These are phyloP conservation scores for Sporobolomyces pararoseus DNA, from an alignment of 768 basidiomycete species.

Conservation along the genomic window DNA sequence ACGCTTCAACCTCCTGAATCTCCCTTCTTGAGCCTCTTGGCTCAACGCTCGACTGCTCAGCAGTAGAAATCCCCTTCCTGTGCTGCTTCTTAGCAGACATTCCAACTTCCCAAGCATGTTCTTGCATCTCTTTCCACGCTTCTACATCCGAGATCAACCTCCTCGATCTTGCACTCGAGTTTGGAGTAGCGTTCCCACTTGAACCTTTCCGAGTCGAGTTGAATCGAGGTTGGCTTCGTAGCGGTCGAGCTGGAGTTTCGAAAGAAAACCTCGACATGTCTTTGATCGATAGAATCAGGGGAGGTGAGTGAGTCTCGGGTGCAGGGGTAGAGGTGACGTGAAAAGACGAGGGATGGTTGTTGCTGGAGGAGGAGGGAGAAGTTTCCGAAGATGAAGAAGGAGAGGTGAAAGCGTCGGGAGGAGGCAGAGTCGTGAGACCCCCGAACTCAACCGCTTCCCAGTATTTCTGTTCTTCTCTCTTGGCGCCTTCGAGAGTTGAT, in stretches of 20 bases:
- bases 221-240: not conserved
- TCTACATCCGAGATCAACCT: constrained; percentile 27
- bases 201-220: too few relatives aligned
- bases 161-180: not conserved
- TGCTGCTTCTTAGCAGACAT: constrained; percentile 18
- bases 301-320: not conserved
- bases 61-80: too few relatives aligned
- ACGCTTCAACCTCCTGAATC: not conserved
- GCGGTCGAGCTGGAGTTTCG: constrained; percentile 31
- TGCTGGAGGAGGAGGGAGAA: not conserved
- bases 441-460: constrained; percentile 21
- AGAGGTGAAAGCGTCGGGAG: not conserved
- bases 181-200: not conserved
- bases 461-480: constrained; percentile 16
- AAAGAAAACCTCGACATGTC: not conserved
- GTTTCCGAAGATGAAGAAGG: not conserved
- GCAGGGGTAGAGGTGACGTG: not conserved
- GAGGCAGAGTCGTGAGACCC: constrained; percentile 14
- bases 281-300: not conserved
- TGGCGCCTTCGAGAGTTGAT: not conserved
- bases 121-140: constrained; percentile 43
- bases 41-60: too few relatives aligned
- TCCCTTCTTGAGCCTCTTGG: not conserved
- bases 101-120: constrained; percentile 37
- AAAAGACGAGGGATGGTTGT: not conserved